Evolutionary conservation across 2,329 filamentous ascomycete species (phyloP), one percentile per base, ranked within the genome.

Genomic region (Cladobotryum protrusum): DNA sequence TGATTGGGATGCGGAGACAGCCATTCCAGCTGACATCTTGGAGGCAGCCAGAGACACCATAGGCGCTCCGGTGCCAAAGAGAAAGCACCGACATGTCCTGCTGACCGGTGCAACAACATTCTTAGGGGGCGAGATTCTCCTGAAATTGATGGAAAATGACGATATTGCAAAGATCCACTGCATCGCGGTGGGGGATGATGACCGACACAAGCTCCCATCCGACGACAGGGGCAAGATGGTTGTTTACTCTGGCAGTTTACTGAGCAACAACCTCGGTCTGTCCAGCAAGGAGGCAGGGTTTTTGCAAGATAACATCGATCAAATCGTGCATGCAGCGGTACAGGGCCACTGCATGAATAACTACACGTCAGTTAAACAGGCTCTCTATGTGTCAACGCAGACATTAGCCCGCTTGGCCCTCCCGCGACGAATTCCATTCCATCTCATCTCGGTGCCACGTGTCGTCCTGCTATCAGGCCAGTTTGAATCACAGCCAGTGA

Each of bases 251-350:
- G 51, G 51, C 13, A 53, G 47, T 44, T 36, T 53, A 32, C 32
- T 33, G 20, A 50, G 18, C 24, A 40, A 19, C 20, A 44, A 29
- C 5, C 47, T 53, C 5, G 51, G 51, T 2, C 17, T 53, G 14
- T 50, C 51, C 17, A 5, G 11, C 1, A 45, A 41, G 7, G 51
- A 53, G 7, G n/a, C 33, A 9, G 40, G 18, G 8, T 42, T 43
- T 17, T 35, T 53, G n/a, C 37, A 41, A 37, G 34, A 18, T 11
- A 37, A 36, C 18, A 32, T 61, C 1, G 66, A 74, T 54, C 54
- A 74, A 2, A 72, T 84, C 44, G 74, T 85, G 33, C 81, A 76
- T 57, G 63, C 62, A 42, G 72, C 68, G 11, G 68, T 67, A n/a
- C 61, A 67, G 37, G 58, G 56, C 17, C 63, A 52, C 19, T 68